phyloP scores from a whole-genome alignment of 345 rosid species.

The Brassica incana region DNA sequence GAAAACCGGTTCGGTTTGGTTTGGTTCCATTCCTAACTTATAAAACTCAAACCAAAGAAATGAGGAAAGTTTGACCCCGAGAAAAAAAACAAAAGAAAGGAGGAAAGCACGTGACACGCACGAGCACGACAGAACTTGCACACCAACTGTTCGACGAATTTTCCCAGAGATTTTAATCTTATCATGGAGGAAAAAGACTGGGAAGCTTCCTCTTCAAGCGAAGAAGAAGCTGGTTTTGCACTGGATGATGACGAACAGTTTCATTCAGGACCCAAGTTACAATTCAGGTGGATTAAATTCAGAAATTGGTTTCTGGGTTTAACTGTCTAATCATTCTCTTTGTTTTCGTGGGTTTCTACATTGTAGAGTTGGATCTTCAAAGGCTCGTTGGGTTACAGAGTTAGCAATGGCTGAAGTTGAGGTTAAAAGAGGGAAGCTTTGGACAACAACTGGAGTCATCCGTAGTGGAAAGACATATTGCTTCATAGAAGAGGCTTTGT shows the following conservation, averaged over 20 bases:
- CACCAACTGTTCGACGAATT: constrained; percentile 36
- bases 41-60: not conserved
- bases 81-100: not conserved
- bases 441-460: constrained; percentile 75
- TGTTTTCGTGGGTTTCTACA: not conserved
- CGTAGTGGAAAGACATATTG: constrained; percentile 59
- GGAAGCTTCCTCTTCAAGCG: constrained; percentile 36
- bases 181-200: constrained; percentile 22
- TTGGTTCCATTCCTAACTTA: not conserved
- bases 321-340: not conserved
- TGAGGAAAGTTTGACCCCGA: no score
- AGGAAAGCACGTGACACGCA: not conserved
- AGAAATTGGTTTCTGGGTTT: not conserved
- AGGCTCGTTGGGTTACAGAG: constrained; percentile 61
- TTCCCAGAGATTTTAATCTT: not conserved
- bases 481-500: constrained; percentile 79
- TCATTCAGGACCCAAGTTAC: constrained; percentile 32
- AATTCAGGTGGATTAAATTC: constrained; percentile 44
- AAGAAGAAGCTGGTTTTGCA: constrained; percentile 13
- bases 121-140: not conserved
- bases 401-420: constrained; percentile 65
- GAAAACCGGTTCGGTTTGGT: not conserved
- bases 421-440: constrained; percentile 76
- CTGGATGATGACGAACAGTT: constrained; percentile 36
- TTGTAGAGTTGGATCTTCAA: constrained; percentile 49